Percentiles rank a stretch among this genome's conserved stretches.
These are phyloP conservation scores for Colletotrichum aenigma DNA, from an alignment of 2,329 filamentous ascomycete genomes.

Conservation along the genomic window DNA sequence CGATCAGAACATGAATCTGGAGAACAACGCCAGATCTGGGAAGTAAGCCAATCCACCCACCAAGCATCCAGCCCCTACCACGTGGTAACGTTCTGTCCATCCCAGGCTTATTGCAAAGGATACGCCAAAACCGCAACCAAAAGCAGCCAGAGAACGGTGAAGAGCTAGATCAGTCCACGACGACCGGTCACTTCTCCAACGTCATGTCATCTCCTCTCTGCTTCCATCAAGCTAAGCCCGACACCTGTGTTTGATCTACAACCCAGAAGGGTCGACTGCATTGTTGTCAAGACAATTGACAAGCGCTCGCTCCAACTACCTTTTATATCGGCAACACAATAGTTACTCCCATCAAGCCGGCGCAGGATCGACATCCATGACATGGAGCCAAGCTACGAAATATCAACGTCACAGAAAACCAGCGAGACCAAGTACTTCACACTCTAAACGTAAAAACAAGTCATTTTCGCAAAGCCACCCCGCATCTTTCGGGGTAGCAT, in stretches of 20 bases:
- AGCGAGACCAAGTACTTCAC: neutral
- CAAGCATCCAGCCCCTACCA: no score
- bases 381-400: neutral
- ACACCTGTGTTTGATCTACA: neutral
- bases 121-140: neutral
- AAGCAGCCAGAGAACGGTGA: neutral
- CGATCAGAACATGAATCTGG: no score
- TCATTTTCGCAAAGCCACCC: conserved; percentile 10
- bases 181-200: neutral
- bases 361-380: neutral
- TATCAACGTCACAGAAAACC: neutral
- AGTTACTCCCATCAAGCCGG: neutral
- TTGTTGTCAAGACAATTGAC: neutral
- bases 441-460: conserved; percentile 4
- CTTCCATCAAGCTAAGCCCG: neutral
- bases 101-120: neutral
- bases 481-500: neutral
- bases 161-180: rapidly evolving
- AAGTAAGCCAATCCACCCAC: no score
- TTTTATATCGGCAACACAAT: neutral
- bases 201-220: neutral
- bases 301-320: neutral
- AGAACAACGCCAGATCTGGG: rapidly evolving
- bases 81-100: no score
- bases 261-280: neutral